Base-by-base conservation (phyloP, 371 early-diverging fungal species). In the Catenaria anguillulae region DNA sequence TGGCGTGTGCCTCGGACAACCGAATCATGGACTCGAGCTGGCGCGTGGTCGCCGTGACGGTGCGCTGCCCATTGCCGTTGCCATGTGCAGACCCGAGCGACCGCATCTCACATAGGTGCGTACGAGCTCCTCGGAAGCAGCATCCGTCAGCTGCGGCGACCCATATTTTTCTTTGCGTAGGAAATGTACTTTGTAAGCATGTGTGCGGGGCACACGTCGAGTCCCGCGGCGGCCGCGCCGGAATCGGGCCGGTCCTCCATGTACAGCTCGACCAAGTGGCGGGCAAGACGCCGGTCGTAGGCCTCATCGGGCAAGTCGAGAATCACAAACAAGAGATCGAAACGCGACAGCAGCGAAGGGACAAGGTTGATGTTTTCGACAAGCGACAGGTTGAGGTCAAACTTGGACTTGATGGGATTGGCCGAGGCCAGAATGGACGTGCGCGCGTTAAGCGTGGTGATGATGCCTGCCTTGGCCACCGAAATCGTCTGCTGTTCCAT, bases 401-500 rank as follows among this genome's bases (percentile, higher is more conserved):
- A 99, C 68, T 89, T 83, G 36, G 97, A 96, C 64, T 91, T 84
- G 58, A 97, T 89, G 10, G 99, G 98, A 72, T 99, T 99, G 54
- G 99, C 98, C 59, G 92, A 90, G 0, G 98, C 99, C 61, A 99
- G 75, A 55, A 99, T 89, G 17, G 97, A 93, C 35, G 99, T 96
- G 65, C 99, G 84, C 10, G 99, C 99, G 76, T 99, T 99, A 31
- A 99, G 75, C 0, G 93, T 94, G 1, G 99, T 95, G 69, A 99
- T 97, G 64, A 99, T 99, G 55, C 99, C 99, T 29, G 99, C 99
- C 77, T 99, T 99, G 63, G 96, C 95, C 4, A 99, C 92, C 17
- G 97, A 96, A 26, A 99, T 92, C 0, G 97, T 96, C 80, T 99
- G 99, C 77, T 99, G 99, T 80, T 99, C 99, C 99, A 99, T 99